Conservation (phyloP, 2,329 filamentous ascomycete genomes). For the Xylariaceae sp. region DNA sequence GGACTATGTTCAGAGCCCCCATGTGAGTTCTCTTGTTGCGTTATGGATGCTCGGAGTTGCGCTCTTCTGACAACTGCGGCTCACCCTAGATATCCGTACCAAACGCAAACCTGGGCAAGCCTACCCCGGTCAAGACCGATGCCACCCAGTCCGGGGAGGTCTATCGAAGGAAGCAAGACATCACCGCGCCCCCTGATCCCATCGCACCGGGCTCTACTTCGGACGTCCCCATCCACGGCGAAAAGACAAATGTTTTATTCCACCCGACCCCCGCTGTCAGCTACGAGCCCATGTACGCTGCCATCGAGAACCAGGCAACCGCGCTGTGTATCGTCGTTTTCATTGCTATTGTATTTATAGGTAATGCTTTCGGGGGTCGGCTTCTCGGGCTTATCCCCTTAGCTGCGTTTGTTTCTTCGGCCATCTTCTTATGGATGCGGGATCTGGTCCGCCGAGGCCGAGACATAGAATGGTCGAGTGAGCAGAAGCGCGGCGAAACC, state of each 20-base stretch:
- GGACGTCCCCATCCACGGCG: conserved; percentile 91
- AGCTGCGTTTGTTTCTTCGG: conserved; percentile 66
- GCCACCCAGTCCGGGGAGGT: conserved; percentile 68
- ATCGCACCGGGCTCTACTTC: conserved; percentile 77
- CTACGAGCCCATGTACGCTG: conserved; percentile 81
- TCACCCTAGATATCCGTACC: conserved; percentile 68
- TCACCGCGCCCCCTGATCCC: conserved; percentile 86
- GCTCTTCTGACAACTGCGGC: not conserved
- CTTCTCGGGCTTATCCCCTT: conserved; percentile 74
- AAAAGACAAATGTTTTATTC: conserved; percentile 95
- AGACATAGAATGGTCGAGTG: conserved; percentile 82
- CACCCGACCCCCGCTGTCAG: conserved; percentile 88
- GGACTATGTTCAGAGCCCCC: conserved; percentile 66
- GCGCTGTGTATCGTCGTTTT: conserved; percentile 68
- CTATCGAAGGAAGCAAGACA: conserved; percentile 80
- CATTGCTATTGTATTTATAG: conserved; percentile 68
- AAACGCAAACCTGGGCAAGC: conserved; percentile 79
- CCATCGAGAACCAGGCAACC: conserved; percentile 70
- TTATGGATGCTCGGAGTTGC: too few relatives aligned
- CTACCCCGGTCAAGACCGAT: conserved; percentile 68
- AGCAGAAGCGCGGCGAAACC: conserved; percentile 78
- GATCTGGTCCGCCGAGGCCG: conserved; percentile 78
- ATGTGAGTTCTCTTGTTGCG: conserved; percentile 41
- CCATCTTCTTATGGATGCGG: conserved; percentile 85
- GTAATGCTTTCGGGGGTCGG: conserved; percentile 73